Evolutionary conservation across 768 basidiomycete genomes (phyloP).

Genomic region (Boletus rufocinnamomeus): DNA sequence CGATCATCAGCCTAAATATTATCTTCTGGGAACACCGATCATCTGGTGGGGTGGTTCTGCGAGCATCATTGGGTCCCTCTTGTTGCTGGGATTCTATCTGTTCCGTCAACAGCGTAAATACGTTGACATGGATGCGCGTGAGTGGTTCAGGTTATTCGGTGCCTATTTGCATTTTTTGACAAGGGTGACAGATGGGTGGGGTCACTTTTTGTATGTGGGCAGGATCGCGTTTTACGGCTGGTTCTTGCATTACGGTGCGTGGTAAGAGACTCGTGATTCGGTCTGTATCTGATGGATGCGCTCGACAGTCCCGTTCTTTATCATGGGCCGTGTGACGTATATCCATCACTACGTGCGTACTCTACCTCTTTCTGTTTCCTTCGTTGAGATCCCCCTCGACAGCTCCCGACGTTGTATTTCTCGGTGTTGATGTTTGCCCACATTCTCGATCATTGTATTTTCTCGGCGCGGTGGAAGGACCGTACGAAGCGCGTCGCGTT

Average conservation of each 20-base stretch:
- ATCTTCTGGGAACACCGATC: constrained; percentile 88
- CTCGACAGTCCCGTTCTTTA: constrained; percentile 82
- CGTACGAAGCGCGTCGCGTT: constrained; percentile 75
- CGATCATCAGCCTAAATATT: constrained; percentile 85
- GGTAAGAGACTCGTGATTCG: neutral
- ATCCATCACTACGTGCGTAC: constrained; percentile 89
- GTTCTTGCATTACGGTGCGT: constrained; percentile 85
- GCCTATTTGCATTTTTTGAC: constrained; percentile 7
- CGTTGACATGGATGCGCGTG: constrained; percentile 85
- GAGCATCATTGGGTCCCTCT: constrained; percentile 59
- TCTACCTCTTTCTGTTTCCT: neutral
- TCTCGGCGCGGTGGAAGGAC: constrained; percentile 66
- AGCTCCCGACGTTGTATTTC: constrained; percentile 98
- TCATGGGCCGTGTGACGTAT: constrained; percentile 98
- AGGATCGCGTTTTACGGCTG: constrained; percentile 93
- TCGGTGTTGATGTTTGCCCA: constrained; percentile 90
- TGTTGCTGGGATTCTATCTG: constrained; percentile 66
- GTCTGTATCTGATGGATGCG: neutral
- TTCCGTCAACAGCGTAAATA: constrained; percentile 87
- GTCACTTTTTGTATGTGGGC: constrained; percentile 88
- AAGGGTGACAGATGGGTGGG: constrained; percentile 73
- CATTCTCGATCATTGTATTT: constrained; percentile 90
- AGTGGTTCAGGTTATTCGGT: constrained; percentile 32
- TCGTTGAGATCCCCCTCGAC: constrained; percentile 1
- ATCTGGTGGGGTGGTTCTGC: constrained; percentile 85